phyloP scores from a whole-genome alignment of 2,329 filamentous ascomycete genomes.

The Plenodomus lindquistii region DNA sequence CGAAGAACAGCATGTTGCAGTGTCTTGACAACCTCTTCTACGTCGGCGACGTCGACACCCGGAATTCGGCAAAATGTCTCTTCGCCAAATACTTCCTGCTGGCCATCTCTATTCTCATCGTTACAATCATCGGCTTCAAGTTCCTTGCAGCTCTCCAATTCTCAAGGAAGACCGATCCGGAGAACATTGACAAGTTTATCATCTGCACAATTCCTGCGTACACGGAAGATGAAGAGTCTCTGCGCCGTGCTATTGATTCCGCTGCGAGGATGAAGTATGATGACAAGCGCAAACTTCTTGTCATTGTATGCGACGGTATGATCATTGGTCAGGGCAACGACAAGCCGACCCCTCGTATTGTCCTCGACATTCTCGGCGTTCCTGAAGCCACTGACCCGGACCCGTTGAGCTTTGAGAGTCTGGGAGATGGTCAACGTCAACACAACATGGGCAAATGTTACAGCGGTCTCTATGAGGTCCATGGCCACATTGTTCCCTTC shows the following conservation, averaged over 20 bases:
- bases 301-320: slow-evolving; percentile 97
- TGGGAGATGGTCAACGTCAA: slow-evolving; percentile 94
- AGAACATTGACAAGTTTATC: slow-evolving; percentile 97
- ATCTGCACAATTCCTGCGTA: slow-evolving; percentile 98
- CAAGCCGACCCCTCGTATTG: slow-evolving; percentile 89
- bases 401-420: slow-evolving; percentile 92
- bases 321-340: slow-evolving; percentile 99
- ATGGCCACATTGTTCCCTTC: slow-evolving; percentile 97
- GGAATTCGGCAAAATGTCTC: slow-evolving; percentile 80
- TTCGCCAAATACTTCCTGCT: slow-evolving; percentile 91
- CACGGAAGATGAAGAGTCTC: slow-evolving; percentile 96
- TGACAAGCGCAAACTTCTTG: slow-evolving; percentile 93
- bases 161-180: slow-evolving; percentile 83
- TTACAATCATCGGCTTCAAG: slow-evolving; percentile 86
- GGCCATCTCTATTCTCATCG: slow-evolving; percentile 78
- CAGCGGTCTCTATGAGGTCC: slow-evolving; percentile 94
- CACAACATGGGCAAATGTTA: slow-evolving; percentile 99
- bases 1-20: slow-evolving; percentile 71
- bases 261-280: slow-evolving; percentile 95
- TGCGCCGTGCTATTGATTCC: slow-evolving; percentile 95
- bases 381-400: slow-evolving; percentile 93
- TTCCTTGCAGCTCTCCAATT: slow-evolving; percentile 97
- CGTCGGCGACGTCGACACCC: slow-evolving; percentile 86
- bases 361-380: slow-evolving; percentile 94
- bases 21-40: slow-evolving; percentile 97